phyloP scores from a whole-genome alignment of 108 stramenopile species.

The Craspedostauros australis region DNA sequence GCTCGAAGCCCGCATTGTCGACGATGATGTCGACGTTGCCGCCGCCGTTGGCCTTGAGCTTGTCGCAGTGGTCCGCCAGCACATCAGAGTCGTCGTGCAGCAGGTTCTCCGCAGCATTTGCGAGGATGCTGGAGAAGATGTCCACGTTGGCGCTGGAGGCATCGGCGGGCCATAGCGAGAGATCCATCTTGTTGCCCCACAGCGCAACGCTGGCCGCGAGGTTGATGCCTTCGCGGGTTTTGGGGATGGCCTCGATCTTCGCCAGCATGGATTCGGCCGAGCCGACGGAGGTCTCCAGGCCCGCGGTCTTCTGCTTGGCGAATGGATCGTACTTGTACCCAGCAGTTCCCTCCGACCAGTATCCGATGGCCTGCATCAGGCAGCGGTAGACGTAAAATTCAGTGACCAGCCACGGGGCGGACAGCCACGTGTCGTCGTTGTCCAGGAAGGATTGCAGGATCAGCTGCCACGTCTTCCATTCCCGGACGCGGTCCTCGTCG shows the following conservation, averaged over 20 bases:
- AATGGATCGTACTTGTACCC: conserved; percentile 88
- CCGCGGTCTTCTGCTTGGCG: conserved; percentile 63
- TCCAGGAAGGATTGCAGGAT: conserved; percentile 69
- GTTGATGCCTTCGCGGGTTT: conserved; percentile 44
- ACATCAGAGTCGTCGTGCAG: conserved; percentile 82
- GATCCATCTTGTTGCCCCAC: conserved; percentile 97
- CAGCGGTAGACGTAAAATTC: conserved; percentile 95
- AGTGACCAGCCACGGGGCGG: conserved; percentile 92
- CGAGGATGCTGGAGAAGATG: conserved; percentile 73
- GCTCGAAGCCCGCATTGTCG: conserved; percentile 96
- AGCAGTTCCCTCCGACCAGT: conserved; percentile 66
- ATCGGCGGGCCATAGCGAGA: conserved; percentile 92
- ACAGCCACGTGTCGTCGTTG: conserved; percentile 77
- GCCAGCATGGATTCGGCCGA: conserved; percentile 68
- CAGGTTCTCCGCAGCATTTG: conserved; percentile 67
- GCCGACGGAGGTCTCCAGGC: conserved; percentile 55
- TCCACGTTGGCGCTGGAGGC: conserved; percentile 45
- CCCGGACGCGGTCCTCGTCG: conserved; percentile 17
- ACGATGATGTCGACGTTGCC: conserved; percentile 90
- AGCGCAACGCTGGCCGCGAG: conserved; percentile 69
- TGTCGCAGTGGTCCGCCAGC: conserved; percentile 52
- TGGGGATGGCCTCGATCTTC: conserved; percentile 45
- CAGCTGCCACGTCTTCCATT: conserved; percentile 66
- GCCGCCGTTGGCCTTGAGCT: conserved; percentile 53
- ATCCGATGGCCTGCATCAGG: conserved; percentile 75